phyloP scores from a whole-genome alignment of 768 basidiomycete species.

The Boletus huronensis region DNA sequence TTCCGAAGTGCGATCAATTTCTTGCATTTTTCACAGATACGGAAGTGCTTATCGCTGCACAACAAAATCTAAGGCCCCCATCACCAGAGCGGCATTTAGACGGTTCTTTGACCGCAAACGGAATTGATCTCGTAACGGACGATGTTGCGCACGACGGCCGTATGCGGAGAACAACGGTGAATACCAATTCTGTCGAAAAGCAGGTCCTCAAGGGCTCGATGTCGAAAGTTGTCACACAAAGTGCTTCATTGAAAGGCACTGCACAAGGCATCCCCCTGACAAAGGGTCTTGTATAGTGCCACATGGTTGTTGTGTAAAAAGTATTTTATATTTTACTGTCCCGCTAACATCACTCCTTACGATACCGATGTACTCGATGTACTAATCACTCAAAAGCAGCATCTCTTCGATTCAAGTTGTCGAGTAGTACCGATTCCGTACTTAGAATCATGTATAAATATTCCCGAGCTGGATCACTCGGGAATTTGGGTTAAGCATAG shows the following conservation, averaged over 20 bases:
- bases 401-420: constrained; percentile 10
- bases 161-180: constrained; percentile 38
- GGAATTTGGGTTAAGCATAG: neutral
- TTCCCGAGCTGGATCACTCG: neutral
- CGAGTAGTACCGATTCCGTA: constrained; percentile 9
- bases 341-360: constrained; percentile 9
- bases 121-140: constrained; percentile 38
- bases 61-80: constrained; percentile 10
- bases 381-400: neutral
- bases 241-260: constrained; percentile 12
- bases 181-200: constrained; percentile 43
- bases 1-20: constrained; percentile 5
- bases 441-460: constrained; percentile 15
- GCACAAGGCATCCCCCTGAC: constrained; percentile 10
- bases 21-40: constrained; percentile 15
- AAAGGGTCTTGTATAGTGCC: constrained; percentile 10
- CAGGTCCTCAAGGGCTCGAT: constrained; percentile 52
- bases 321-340: constrained; percentile 12
- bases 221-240: constrained; percentile 45
- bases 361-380: constrained; percentile 10
- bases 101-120: constrained; percentile 30
- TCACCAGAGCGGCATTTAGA: constrained; percentile 28
- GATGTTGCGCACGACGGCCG: constrained; percentile 39
- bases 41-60: constrained; percentile 20
- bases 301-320: constrained; percentile 7